Evolutionary conservation across 768 basidiomycete genomes (phyloP), one percentile per base, ranked within the genome.

Genomic region (Lactarius quietus): DNA sequence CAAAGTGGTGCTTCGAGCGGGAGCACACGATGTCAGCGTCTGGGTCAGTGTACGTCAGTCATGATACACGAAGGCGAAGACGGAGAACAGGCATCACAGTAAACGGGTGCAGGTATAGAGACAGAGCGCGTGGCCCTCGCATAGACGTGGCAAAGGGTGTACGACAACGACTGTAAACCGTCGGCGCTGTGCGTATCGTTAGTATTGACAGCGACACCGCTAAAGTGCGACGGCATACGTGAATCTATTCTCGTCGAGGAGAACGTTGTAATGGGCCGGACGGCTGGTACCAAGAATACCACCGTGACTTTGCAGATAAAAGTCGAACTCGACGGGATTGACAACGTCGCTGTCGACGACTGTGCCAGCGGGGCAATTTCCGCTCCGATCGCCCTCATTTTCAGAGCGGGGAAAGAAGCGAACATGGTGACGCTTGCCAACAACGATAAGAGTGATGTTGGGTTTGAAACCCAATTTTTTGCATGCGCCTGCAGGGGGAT

Each of bases 31-130:
- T 89, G 72, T 92, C 88, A 9, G 89, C 90, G 72, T 92, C 90
- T 91, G 66, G 29, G 35, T 20, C 62, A 36, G 20, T n/a, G 29
- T 7, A 15, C 23, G 41, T 54, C 28, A 59, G 52, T 43, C 18
- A 9, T 60, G n/a, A 26, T 20, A 33, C 31, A 38, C 56, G 14
- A 35, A 59, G 28, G 45, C 20, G n/a, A 35, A 41, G n/a, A 18
- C 4, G 54, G 28, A n/a, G 38, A 55, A 48, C 18, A 18, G 20
- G 18, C 74, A 86, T 70, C 70, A 91, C 90, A 92, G 69, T 92
- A 92, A 0, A 92, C 89, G 0, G 90, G 90, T 0, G 90, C 90
- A 0, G 90, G 90, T 57, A 92, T 91, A 0, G 90, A 92, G 1
- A 92, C 90, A 0, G 89, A 89, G 28, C 90, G 85, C 3, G 90